phyloP scores from a whole-genome alignment of 2,329 filamentous ascomycete genomes.

The Fusarium napiforme region DNA sequence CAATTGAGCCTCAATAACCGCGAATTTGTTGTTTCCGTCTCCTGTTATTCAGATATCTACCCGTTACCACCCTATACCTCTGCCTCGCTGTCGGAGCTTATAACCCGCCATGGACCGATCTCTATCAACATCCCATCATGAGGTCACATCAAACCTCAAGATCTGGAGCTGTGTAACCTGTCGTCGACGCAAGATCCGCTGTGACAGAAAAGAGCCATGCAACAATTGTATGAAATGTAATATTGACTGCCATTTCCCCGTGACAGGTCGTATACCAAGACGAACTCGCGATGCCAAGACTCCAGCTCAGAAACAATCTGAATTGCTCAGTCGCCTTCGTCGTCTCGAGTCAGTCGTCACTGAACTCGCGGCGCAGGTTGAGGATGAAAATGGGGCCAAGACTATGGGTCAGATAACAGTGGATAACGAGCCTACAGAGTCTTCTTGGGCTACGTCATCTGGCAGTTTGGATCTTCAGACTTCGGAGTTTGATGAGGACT shows the following conservation, averaged over 20 bases:
- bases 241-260: constrained; percentile 48
- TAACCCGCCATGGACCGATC: constrained; percentile 37
- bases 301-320: constrained; percentile 46
- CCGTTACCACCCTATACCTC: neutral
- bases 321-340: constrained; percentile 45
- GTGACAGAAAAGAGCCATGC: constrained; percentile 47
- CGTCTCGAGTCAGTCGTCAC: constrained; percentile 48
- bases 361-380: constrained; percentile 46
- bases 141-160: constrained; percentile 28
- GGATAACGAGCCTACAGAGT: constrained; percentile 15
- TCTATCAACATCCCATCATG: constrained; percentile 6
- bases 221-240: constrained; percentile 41
- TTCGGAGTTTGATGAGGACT: constrained; percentile 45
- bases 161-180: constrained; percentile 50
- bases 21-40: neutral
- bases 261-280: constrained; percentile 46
- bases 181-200: constrained; percentile 47
- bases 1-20: neutral
- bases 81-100: constrained; percentile 8
- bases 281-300: constrained; percentile 39
- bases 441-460: constrained; percentile 8
- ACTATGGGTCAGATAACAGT: constrained; percentile 13
- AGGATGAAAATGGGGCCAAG: constrained; percentile 38
- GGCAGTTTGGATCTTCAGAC: neutral
- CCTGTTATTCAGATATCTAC: neutral